These are phyloP conservation scores for Apodospora peruviana DNA, from an alignment of 495 filamentous ascomycete species.

Conservation along the genomic window DNA sequence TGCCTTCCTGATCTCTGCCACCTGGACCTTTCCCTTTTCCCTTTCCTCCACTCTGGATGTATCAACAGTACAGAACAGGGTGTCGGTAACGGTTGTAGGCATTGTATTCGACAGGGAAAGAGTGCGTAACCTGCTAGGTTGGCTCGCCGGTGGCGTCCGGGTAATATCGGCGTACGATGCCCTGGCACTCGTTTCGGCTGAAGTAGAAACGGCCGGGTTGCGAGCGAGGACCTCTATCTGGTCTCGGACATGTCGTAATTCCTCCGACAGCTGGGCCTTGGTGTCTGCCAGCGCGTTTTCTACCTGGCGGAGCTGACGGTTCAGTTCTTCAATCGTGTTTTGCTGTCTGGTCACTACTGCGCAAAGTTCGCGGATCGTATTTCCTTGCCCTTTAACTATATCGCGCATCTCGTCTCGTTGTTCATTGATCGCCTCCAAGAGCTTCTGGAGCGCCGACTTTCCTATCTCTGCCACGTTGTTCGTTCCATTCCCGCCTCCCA, in stretches of 20 bases:
- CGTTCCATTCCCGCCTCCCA: neutral
- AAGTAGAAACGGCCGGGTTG: neutral
- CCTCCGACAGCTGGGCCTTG: no score
- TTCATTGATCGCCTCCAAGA: neutral
- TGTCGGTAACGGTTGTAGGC: neutral
- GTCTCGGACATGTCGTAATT: no score
- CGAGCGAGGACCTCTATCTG: no score
- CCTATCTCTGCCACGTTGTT: neutral
- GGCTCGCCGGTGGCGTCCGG: neutral
- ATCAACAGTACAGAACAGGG: neutral
- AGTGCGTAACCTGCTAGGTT: neutral
- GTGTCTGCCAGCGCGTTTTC: neutral
- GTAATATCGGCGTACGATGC: neutral
- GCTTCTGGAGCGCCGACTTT: neutral
- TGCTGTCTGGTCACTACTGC: neutral
- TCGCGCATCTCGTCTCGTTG: neutral
- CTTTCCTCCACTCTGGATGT: neutral
- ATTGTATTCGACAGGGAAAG: neutral
- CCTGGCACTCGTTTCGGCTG: neutral
- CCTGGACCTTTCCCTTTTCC: neutral
- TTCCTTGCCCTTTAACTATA: neutral
- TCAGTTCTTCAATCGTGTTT: neutral
- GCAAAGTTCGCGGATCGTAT: neutral
- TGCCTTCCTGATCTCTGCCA: neutral
- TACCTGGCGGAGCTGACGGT: neutral